Percentiles rank a stretch among this genome's conserved stretches.
Evolutionary conservation across 495 filamentous ascomycete genomes (phyloP).

Genomic region (Tuber calosporum): DNA sequence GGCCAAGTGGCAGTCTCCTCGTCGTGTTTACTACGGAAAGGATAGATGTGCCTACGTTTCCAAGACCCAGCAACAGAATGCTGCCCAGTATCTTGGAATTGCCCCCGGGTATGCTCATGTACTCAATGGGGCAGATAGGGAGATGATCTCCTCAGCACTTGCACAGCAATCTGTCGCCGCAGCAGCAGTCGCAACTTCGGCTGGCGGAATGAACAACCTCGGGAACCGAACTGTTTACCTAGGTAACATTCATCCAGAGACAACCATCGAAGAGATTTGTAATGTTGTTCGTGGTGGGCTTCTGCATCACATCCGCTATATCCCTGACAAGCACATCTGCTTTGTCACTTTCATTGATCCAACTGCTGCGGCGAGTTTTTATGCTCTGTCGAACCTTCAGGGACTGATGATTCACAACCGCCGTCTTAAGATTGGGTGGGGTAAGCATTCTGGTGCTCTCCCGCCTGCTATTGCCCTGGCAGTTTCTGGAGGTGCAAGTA

Average conservation of each 20-base stretch:
- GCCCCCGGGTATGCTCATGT: conserved; percentile 96
- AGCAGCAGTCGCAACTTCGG: conserved; percentile 90
- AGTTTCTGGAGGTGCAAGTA: conserved; percentile 88
- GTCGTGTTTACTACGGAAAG: conserved; percentile 96
- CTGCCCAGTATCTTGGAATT: conserved; percentile 94
- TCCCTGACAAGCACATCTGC: conserved; percentile 99
- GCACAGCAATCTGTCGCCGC: conserved; percentile 97
- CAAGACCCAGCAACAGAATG: conserved; percentile 99
- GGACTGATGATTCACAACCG: conserved; percentile 99
- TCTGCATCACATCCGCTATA: conserved; percentile 96
- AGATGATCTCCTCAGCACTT: conserved; percentile 88
- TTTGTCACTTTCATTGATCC: conserved; percentile 99
- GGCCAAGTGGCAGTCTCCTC: conserved; percentile 88
- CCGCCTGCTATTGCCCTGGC: conserved; percentile 94
- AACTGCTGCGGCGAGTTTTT: conserved; percentile 95
- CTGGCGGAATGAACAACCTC: conserved; percentile 92
- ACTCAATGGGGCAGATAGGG: conserved; percentile 87
- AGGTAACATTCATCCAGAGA: conserved; percentile 97
- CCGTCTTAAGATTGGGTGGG: conserved; percentile 96
- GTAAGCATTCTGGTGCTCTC: conserved; percentile 95
- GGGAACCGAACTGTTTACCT: conserved; percentile 97
- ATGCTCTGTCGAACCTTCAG: conserved; percentile 92
- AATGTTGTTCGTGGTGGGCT: conserved; percentile 91
- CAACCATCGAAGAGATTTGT: conserved; percentile 96
- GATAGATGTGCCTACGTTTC: conserved; percentile 97